Evolutionary conservation across 345 rosid species (phyloP).

Genomic region (Hypericum perforatum): DNA sequence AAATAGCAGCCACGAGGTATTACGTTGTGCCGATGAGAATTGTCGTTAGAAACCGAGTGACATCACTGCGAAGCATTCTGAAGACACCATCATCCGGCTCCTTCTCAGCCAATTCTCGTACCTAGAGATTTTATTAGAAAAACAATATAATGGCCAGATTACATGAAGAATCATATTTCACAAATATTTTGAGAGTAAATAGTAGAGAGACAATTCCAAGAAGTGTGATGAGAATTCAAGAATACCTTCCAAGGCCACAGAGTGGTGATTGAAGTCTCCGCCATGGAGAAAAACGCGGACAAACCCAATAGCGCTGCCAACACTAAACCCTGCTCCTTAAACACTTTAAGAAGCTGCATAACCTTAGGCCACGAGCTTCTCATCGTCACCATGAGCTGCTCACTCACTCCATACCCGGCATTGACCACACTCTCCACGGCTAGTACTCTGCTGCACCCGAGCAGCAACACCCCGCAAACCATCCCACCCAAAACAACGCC

Average conservation of each 20-base stretch:
- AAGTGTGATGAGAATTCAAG: neutral
- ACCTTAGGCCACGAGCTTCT: constrained; percentile 67
- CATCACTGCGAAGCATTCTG: constrained; percentile 92
- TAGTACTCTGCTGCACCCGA: constrained; percentile 49
- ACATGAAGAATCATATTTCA: too few relatives aligned
- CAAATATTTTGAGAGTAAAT: too few relatives aligned
- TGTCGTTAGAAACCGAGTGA: constrained; percentile 94
- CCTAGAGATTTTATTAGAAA: constrained; percentile 33
- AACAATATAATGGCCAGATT: neutral
- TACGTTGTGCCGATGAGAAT: constrained; percentile 99
- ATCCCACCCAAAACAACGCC: constrained; percentile 54
- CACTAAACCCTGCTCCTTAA: constrained; percentile 74
- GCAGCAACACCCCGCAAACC: constrained; percentile 46
- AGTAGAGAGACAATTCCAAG: too few relatives aligned
- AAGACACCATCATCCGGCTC: constrained; percentile 94
- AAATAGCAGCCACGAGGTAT: constrained; percentile 17
- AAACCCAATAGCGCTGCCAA: constrained; percentile 64
- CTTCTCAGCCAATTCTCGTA: constrained; percentile 93
- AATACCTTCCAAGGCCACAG: constrained; percentile 93
- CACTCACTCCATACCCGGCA: constrained; percentile 65
- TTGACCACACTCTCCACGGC: constrained; percentile 57
- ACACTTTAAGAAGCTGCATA: constrained; percentile 52
- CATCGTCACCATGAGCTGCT: constrained; percentile 42
- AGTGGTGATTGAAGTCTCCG: constrained; percentile 87
- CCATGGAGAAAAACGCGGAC: constrained; percentile 92